Evolutionary conservation across 2,329 filamentous ascomycete genomes (phyloP), one percentile per base, ranked within the genome.

Genomic region (Claviceps pazoutovae): DNA sequence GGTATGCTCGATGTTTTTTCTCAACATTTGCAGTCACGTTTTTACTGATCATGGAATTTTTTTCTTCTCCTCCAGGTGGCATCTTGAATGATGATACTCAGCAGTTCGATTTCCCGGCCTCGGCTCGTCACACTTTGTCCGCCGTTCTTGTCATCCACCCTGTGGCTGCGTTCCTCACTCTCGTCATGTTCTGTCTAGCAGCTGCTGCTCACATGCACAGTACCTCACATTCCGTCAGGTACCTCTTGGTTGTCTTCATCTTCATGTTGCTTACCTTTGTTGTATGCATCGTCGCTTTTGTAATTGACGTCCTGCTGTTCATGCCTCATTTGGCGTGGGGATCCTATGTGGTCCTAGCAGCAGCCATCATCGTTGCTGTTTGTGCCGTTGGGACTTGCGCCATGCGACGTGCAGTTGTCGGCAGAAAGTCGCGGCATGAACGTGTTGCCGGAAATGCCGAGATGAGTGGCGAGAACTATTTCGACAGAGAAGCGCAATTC

Each of bases 401-500:
- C 21, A 97, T 97, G 89, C 85, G 93, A 57, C 82, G 91, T 54
- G 94, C 90, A 2, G 73, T 97, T 53, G 87, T 96, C 55, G 87
- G 87, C 66, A 81, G 91, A 60, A 96, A 96, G 71, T 87, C 90
- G n/a, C 80, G 90, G 56, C 90, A 93, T 75, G 88, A 84, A 72
- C 81, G 88, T 46, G 94, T 97, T 63, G 88, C 83, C 2, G 86
- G 94, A 66, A 95, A 97, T 64, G 88, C 90, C 7, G 90, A 97
- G 65, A 97, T 97, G 90, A 97, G 87, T 64, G 91, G 91, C 30
- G 83, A 93, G 61, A 93, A 90, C 63, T 96, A 85, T 65, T 96
- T 94, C 68, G 85, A 83, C 61, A 77, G 83, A 54, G 80, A 84
- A 66, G 75, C 72, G 39, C 74, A 79, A 55, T 69, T 72, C 48